Conservation (phyloP, 331 rosid species). For the Telfairia occidentalis region DNA sequence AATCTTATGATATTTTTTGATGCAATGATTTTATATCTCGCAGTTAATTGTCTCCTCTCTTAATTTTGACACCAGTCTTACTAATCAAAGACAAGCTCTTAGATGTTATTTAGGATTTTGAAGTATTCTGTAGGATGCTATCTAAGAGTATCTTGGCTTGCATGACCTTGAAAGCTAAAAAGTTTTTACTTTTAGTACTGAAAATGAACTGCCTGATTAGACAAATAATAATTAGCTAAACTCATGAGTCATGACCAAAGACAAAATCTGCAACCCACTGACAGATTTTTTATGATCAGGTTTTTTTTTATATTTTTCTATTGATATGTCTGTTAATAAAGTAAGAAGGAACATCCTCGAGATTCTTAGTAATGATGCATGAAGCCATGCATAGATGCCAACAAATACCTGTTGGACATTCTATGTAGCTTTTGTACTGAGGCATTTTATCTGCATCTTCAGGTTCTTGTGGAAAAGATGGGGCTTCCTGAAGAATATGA, state of each 20-base stretch:
- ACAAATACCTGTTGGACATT: background rate
- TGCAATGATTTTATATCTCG: background rate
- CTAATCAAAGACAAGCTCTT: background rate
- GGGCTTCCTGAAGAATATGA: constrained; percentile 22
- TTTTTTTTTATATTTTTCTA: background rate
- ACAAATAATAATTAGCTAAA: background rate
- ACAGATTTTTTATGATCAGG: background rate
- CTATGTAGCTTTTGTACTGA: background rate
- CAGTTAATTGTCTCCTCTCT: background rate
- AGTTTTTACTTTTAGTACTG: background rate
- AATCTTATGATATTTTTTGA: background rate
- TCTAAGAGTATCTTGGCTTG: background rate
- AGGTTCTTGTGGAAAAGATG: constrained; percentile 40
- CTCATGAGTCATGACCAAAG: background rate
- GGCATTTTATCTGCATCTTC: background rate
- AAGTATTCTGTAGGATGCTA: background rate
- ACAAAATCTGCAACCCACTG: background rate
- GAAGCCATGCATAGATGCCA: background rate
- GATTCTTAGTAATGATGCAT: background rate
- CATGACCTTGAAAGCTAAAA: background rate
- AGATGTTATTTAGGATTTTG: background rate
- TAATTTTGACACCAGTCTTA: background rate
- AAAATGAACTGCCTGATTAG: background rate
- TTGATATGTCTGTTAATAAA: background rate
- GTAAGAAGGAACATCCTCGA: background rate